These are phyloP conservation scores for Chlamydomonas incerta DNA, from an alignment of 139 green algal genomes.

Conservation along the genomic window DNA sequence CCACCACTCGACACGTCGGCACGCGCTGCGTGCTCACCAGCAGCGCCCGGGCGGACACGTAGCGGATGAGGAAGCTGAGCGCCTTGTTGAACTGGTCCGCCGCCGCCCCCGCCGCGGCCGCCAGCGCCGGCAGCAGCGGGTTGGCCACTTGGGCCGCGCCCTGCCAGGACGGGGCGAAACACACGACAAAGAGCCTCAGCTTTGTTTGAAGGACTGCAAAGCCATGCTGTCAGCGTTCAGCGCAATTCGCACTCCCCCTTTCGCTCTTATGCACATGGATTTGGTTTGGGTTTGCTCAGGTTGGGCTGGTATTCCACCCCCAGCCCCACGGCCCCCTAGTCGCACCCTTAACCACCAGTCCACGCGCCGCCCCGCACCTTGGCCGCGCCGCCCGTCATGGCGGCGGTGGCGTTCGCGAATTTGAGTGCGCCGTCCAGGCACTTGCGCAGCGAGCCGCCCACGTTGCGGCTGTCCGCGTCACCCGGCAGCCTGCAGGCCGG, in stretches of 20 bases:
- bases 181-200: too few relatives aligned
- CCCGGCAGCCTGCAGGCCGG: neutral
- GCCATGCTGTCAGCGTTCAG: too few relatives aligned
- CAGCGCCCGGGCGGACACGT: slow-evolving; percentile 15
- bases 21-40: slow-evolving; percentile 15
- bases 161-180: too few relatives aligned
- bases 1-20: too few relatives aligned
- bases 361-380: neutral
- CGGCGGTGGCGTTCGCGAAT: slow-evolving; percentile 22
- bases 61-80: slow-evolving; percentile 10
- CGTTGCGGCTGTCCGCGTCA: slow-evolving; percentile 11
- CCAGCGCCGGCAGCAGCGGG: neutral
- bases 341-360: too few relatives aligned
- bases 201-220: too few relatives aligned
- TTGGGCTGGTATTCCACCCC: too few relatives aligned
- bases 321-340: too few relatives aligned
- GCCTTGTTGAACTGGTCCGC: slow-evolving; percentile 2
- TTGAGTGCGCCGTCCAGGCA: slow-evolving; percentile 23
- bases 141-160: neutral
- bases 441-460: slow-evolving; percentile 11
- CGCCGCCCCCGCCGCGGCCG: neutral
- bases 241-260: too few relatives aligned
- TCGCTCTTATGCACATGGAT: too few relatives aligned
- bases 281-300: too few relatives aligned
- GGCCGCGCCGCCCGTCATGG: neutral